phyloP scores from a whole-genome alignment of 2,329 filamentous ascomycete species.

The Decorospora gaudefroyi region DNA sequence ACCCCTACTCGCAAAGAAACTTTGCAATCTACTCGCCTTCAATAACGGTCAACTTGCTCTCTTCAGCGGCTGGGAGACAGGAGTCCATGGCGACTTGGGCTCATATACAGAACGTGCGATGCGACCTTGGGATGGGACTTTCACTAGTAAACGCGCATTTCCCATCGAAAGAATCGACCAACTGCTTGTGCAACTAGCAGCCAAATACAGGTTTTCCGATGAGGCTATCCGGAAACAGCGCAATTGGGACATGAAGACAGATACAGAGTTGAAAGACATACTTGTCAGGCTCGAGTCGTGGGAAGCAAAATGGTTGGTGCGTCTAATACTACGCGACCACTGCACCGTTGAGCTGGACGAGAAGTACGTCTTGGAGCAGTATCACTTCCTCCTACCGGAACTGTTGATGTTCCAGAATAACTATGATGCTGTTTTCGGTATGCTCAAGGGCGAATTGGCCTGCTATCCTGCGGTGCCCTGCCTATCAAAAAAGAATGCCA shows the following conservation, averaged over 20 bases:
- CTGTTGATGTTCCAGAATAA: slow-evolving; percentile 72
- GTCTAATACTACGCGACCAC: slow-evolving; percentile 77
- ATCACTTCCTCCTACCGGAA: slow-evolving; percentile 71
- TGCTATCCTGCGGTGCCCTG: slow-evolving; percentile 48
- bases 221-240: slow-evolving; percentile 49
- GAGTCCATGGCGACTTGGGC: slow-evolving; percentile 68
- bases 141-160: slow-evolving; percentile 41
- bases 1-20: slow-evolving; percentile 64
- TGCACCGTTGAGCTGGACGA: slow-evolving; percentile 68
- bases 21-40: slow-evolving; percentile 69
- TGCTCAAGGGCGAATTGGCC: slow-evolving; percentile 55
- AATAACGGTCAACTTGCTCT: slow-evolving; percentile 64
- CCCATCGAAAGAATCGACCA: slow-evolving; percentile 75
- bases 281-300: slow-evolving; percentile 58
- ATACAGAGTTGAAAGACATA: slow-evolving; percentile 35
- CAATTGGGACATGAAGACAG: slow-evolving; percentile 25
- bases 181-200: slow-evolving; percentile 68
- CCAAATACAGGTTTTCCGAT: slow-evolving; percentile 71
- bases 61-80: slow-evolving; percentile 65
- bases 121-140: slow-evolving; percentile 58
- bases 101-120: slow-evolving; percentile 71
- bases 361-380: slow-evolving; percentile 59
- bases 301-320: slow-evolving; percentile 88
- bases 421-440: slow-evolving; percentile 63
- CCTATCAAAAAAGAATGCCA: slow-evolving; percentile 31